phyloP scores from a whole-genome alignment of 2,329 filamentous ascomycete species.

The Orbilia oligospora region DNA sequence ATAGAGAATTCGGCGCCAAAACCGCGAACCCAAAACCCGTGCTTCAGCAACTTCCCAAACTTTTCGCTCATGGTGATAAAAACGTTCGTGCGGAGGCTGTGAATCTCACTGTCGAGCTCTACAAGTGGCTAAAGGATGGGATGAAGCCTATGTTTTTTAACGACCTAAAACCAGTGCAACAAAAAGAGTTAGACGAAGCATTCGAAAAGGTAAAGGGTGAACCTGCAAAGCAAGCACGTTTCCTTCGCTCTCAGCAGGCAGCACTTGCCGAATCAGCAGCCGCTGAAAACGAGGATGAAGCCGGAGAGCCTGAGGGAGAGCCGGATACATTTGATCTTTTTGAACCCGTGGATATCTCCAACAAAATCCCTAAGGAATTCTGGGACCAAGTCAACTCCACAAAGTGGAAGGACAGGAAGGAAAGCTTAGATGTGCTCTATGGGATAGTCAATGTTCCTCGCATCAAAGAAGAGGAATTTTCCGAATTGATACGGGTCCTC shows the following conservation, averaged over 20 bases:
- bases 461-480: constrained; percentile 91
- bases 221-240: constrained; percentile 88
- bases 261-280: constrained; percentile 80
- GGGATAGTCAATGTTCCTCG: constrained; percentile 83
- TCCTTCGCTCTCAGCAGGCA: constrained; percentile 90
- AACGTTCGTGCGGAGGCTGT: constrained; percentile 96
- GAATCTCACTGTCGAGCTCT: constrained; percentile 91
- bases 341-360: constrained; percentile 87
- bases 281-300: constrained; percentile 73
- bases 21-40: constrained; percentile 92
- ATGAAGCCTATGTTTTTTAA: constrained; percentile 99
- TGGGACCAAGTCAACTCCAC: constrained; percentile 86
- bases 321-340: constrained; percentile 85
- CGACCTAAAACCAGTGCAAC: constrained; percentile 94
- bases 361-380: constrained; percentile 86
- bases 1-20: constrained; percentile 95
- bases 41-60: constrained; percentile 88
- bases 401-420: constrained; percentile 99
- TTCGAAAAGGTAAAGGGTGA: constrained; percentile 96
- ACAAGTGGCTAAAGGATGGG: constrained; percentile 95
- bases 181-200: constrained; percentile 90
- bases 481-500: constrained; percentile 84
- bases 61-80: constrained; percentile 96
- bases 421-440: constrained; percentile 86
- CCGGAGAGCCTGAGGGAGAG: constrained; percentile 75